Conservation (phyloP, 2,329 filamentous ascomycete genomes). For the Teratosphaeria pseudoeucalypti region DNA sequence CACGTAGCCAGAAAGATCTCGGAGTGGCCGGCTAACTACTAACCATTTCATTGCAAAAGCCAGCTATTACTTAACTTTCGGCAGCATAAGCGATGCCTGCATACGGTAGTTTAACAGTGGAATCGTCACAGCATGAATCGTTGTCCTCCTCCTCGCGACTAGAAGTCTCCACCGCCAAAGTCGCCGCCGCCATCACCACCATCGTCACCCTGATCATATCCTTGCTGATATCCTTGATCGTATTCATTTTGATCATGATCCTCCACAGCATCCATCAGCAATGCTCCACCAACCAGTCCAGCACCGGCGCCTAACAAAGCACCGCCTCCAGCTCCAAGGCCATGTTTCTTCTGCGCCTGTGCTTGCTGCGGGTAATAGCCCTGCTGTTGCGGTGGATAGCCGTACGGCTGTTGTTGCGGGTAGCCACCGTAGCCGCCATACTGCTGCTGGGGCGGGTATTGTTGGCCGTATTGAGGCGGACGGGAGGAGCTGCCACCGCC, state of each 20-base stretch:
- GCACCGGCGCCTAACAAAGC: conserved; percentile 70
- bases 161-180: neutral
- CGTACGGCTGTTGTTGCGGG: conserved; percentile 21
- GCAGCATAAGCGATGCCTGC: neutral
- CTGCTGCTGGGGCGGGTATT: conserved; percentile 15
- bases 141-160: neutral
- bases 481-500: neutral
- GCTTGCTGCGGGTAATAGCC: conserved; percentile 28
- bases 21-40: neutral
- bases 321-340: conserved; percentile 61
- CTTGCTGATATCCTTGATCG: conserved; percentile 35
- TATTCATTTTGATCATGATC: conserved; percentile 46
- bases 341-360: conserved; percentile 35
- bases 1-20: no score
- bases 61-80: neutral
- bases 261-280: conserved; percentile 53
- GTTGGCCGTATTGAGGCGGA: conserved; percentile 18
- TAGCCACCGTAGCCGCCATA: conserved; percentile 20
- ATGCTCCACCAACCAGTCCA: conserved; percentile 65
- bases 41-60: neutral
- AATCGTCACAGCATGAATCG: neutral
- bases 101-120: neutral
- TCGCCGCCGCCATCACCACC: conserved; percentile 1
- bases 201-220: conserved; percentile 2
- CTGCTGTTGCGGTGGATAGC: conserved; percentile 21